Conservation (phyloP, 345 rosid species). For the Eucalyptus albens region DNA sequence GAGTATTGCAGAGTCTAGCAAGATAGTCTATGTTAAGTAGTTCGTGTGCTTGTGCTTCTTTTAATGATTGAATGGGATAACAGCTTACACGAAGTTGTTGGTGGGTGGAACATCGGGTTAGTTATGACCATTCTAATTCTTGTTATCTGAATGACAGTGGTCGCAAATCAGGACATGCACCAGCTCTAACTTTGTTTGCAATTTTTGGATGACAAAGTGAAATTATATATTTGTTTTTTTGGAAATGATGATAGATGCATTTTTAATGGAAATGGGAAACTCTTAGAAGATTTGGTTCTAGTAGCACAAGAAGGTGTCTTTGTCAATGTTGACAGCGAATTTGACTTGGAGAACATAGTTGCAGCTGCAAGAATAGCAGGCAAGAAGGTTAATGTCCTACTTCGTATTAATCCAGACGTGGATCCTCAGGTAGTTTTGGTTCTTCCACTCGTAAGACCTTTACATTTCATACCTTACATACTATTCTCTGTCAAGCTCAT, state of each 20-base stretch:
- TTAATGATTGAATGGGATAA: too few species aligned
- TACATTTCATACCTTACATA: not conserved
- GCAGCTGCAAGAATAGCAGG: constrained; percentile 56
- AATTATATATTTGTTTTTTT: not conserved
- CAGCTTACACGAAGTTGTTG: too few species aligned
- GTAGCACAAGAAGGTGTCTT: constrained; percentile 92
- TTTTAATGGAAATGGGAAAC: constrained; percentile 93
- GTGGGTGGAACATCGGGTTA: too few species aligned
- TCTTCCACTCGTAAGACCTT: not conserved
- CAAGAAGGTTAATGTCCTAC: constrained; percentile 80
- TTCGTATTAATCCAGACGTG: constrained; percentile 96
- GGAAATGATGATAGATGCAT: constrained; percentile 48
- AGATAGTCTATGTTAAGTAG: too few species aligned
- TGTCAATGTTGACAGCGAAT: constrained; percentile 93
- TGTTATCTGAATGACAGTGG: too few species aligned
- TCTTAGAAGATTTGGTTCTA: constrained; percentile 79
- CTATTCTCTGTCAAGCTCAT: too few species aligned
- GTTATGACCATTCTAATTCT: too few species aligned
- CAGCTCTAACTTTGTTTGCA: not conserved
- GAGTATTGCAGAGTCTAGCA: too few species aligned
- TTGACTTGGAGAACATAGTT: constrained; percentile 81
- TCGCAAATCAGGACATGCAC: too few species aligned
- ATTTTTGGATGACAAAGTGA: not conserved
- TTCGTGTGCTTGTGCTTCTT: too few species aligned
- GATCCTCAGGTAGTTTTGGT: constrained; percentile 75